phyloP scores from a whole-genome alignment of 352 stramenopile genomes.

The Phytophthora uliginosa region DNA sequence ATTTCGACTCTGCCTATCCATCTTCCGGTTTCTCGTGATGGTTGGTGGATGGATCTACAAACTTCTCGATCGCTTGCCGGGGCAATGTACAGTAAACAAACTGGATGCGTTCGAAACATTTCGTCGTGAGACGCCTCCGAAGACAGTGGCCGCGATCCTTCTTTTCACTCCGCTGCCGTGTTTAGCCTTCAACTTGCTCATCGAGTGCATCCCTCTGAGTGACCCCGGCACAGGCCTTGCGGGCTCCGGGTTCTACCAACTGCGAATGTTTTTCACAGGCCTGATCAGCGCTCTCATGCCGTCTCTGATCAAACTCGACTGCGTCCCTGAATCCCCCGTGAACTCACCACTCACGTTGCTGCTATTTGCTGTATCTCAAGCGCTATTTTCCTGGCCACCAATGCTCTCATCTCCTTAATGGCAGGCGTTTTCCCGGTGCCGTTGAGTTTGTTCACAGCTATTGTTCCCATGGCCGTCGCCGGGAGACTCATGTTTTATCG shows the following conservation, averaged over 20 bases:
- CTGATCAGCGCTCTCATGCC: constrained; percentile 11
- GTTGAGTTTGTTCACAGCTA: constrained; percentile 26
- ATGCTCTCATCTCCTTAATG: constrained; percentile 21
- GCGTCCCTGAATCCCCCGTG: constrained; percentile 29
- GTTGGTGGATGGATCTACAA: constrained; percentile 1
- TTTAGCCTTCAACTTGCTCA: constrained; percentile 30
- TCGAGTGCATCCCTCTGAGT: constrained; percentile 38
- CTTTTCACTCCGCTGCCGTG: constrained; percentile 33
- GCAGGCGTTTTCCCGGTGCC: constrained; percentile 44
- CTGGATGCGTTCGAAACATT: constrained; percentile 31
- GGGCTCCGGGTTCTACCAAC: constrained; percentile 29
- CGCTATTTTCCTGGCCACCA: constrained; percentile 21
- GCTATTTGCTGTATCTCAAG: constrained; percentile 24
- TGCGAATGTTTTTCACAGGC: constrained; percentile 17
- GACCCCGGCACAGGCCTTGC: constrained; percentile 13
- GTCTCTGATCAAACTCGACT: constrained; percentile 23
- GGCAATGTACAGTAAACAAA: constrained; percentile 42
- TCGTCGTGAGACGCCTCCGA: background rate
- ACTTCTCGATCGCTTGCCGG: constrained; percentile 19
- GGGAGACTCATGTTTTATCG: constrained; percentile 12
- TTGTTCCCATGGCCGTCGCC: constrained; percentile 19
- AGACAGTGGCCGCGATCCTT: constrained; percentile 10
- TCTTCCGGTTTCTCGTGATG: background rate
- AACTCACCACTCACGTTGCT: constrained; percentile 5
- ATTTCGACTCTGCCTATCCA: background rate